Evolutionary conservation across 768 basidiomycete genomes (phyloP).

Genomic region (Mycena sanguinolenta): DNA sequence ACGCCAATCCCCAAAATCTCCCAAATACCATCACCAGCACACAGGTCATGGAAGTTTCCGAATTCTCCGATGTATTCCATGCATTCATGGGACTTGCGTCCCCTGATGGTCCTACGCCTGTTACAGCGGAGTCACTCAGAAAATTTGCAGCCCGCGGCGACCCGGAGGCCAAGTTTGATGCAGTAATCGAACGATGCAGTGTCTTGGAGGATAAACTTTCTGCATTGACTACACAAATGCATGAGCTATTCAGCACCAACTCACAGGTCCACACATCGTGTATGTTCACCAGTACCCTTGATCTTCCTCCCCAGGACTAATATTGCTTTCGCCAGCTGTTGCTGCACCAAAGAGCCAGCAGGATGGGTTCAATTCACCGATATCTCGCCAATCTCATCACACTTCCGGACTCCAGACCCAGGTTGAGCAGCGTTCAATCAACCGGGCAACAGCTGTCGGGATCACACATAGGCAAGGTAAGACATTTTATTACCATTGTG

Average conservation of each 20-base stretch:
- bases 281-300: too few species aligned
- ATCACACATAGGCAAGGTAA: not conserved
- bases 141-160: not conserved
- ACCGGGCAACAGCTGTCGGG: not conserved
- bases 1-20: not conserved
- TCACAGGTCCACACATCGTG: too few species aligned
- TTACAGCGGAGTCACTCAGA: constrained; percentile 1
- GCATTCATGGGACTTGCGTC: constrained; percentile 5
- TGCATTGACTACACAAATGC: not conserved
- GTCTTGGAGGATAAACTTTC: not conserved
- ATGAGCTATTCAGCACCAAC: too few species aligned
- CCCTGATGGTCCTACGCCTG: not conserved
- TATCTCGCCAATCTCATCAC: not conserved
- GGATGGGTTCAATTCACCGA: too few species aligned
- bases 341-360: too few species aligned
- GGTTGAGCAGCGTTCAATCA: not conserved
- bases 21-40: constrained; percentile 4
- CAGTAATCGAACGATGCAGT: not conserved
- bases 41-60: not conserved
- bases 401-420: not conserved
- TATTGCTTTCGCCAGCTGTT: too few species aligned
- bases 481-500: not conserved
- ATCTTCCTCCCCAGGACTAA: too few species aligned
- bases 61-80: not conserved
- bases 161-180: not conserved